Conservation (phyloP, 2,329 filamentous ascomycete genomes). For the Grosmannia huntii region DNA sequence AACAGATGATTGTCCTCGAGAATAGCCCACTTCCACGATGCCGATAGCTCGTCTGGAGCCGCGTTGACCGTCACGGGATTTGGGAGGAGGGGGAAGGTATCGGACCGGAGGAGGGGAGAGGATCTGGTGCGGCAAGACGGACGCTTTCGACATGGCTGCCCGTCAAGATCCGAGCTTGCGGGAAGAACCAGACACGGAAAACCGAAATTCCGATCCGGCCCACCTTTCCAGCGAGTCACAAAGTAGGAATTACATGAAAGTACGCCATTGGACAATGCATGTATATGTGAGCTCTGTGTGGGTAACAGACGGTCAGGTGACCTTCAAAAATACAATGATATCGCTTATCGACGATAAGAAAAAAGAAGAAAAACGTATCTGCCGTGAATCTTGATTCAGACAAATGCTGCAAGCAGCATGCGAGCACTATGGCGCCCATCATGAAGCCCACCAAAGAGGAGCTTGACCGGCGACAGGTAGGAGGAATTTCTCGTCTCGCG, state of each 20-base stretch:
- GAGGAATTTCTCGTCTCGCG: slow-evolving; percentile 7
- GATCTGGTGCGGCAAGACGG: slow-evolving; percentile 3
- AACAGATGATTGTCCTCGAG: background rate
- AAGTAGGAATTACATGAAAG: slow-evolving; percentile 10
- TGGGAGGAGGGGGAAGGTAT: background rate
- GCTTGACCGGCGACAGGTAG: slow-evolving; percentile 48
- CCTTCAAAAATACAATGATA: too few relatives aligned
- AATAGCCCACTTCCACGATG: slow-evolving; percentile 16
- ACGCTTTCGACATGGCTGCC: slow-evolving; percentile 7
- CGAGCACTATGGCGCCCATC: slow-evolving; percentile 26
- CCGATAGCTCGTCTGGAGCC: slow-evolving; percentile 17
- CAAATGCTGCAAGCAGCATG: background rate
- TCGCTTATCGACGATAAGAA: background rate
- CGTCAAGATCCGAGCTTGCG: slow-evolving; percentile 13
- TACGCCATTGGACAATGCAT: slow-evolving; percentile 6
- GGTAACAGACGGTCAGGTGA: too few relatives aligned
- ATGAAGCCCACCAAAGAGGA: slow-evolving; percentile 39
- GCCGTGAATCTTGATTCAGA: background rate
- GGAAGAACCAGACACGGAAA: slow-evolving; percentile 7
- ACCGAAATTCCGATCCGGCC: slow-evolving; percentile 8
- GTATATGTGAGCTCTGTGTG: background rate
- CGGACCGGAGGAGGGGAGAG: background rate
- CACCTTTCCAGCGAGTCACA: slow-evolving; percentile 11
- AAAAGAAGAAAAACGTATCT: slow-evolving; percentile 2
- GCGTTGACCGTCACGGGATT: background rate